Percentiles rank a stretch among this genome's conserved stretches.
Evolutionary conservation across 2,329 filamentous ascomycete species (phyloP).

Genomic region (Alternaria sp.): DNA sequence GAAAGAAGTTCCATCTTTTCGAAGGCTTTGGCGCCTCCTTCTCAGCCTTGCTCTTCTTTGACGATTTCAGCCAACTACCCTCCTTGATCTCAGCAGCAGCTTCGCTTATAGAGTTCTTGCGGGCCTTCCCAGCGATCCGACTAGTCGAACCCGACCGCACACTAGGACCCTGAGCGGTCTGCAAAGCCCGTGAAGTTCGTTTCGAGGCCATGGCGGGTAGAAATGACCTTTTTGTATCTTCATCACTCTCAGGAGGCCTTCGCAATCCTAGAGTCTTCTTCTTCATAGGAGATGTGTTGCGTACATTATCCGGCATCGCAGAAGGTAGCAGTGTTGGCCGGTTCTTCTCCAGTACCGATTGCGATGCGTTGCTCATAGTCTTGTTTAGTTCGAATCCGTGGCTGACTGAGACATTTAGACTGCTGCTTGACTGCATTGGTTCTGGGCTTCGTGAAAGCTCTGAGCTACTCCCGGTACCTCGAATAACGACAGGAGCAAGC

Average conservation of each 20-base stretch:
- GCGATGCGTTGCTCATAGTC: conserved; percentile 29
- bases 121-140: conserved; percentile 28
- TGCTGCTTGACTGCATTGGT: conserved; percentile 48
- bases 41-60: conserved; percentile 41
- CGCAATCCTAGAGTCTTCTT: conserved; percentile 37
- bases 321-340: conserved; percentile 48
- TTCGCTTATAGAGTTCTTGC: conserved; percentile 40
- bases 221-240: conserved; percentile 47
- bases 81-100: conserved; percentile 46
- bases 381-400: conserved; percentile 31
- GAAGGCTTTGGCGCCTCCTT: conserved; percentile 50
- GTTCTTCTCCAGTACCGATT: conserved; percentile 28
- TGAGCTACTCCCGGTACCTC: conserved; percentile 55
- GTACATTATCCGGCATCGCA: conserved; percentile 49
- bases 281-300: conserved; percentile 44
- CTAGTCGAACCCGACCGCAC: conserved; percentile 24
- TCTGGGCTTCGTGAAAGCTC: conserved; percentile 49
- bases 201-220: conserved; percentile 42
- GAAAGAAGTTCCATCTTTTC: conserved; percentile 68
- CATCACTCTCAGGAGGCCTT: conserved; percentile 50
- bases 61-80: conserved; percentile 50
- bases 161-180: conserved; percentile 32
- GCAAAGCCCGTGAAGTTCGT: conserved; percentile 41
- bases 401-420: conserved; percentile 40
- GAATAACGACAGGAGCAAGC: conserved; percentile 55